phyloP scores from a whole-genome alignment of 805 yeast genomes.

The Wilhelminamyces savonicus region DNA sequence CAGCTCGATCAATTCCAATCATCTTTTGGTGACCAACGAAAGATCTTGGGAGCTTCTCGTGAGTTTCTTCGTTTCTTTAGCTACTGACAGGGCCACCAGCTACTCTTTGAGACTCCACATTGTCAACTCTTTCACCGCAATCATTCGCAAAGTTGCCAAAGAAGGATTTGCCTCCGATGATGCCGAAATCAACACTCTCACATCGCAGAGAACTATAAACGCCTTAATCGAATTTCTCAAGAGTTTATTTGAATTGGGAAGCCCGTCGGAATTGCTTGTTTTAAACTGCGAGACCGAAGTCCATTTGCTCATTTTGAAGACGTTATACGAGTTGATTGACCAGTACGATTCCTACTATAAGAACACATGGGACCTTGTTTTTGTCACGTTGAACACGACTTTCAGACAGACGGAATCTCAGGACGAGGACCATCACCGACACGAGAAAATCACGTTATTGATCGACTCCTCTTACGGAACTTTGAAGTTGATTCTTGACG shows the following conservation, averaged over 20 bases:
- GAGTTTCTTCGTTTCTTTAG: conserved; percentile 40
- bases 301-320: conserved; percentile 52
- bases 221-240: too few species aligned
- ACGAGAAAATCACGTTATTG: conserved; percentile 45
- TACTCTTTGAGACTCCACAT: conserved; percentile 41
- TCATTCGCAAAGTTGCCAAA: conserved; percentile 36
- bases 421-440: conserved; percentile 24
- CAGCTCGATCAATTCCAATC: conserved; percentile 43
- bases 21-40: conserved; percentile 40
- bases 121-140: conserved; percentile 45
- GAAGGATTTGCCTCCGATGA: conserved; percentile 29
- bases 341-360: conserved; percentile 59
- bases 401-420: conserved; percentile 30
- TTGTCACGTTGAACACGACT: conserved; percentile 55
- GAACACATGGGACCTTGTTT: conserved; percentile 69
- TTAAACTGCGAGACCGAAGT: conserved; percentile 63
- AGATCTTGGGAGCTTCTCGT: conserved; percentile 44
- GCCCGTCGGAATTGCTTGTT: conserved; percentile 37
- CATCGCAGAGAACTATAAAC: too few species aligned
- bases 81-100: conserved; percentile 36
- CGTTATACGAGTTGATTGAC: conserved; percentile 69
- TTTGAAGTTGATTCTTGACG: conserved; percentile 77
- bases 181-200: conserved; percentile 13
- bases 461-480: conserved; percentile 73
- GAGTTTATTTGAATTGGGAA: conserved; percentile 31